Evolutionary conservation across 2,329 filamentous ascomycete species (phyloP).

Genomic region (Trichoderma sp.): DNA sequence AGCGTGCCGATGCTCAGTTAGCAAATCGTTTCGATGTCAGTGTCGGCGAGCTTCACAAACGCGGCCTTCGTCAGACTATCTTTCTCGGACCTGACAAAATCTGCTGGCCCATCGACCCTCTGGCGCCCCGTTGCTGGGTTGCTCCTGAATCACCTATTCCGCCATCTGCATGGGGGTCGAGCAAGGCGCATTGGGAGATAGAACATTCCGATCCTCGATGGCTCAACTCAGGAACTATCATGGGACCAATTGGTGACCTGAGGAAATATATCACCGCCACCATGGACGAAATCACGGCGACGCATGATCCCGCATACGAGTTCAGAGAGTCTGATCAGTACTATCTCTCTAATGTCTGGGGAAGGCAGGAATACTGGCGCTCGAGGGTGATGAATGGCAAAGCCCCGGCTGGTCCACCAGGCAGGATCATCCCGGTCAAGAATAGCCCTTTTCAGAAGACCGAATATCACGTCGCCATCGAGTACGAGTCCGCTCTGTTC

Average conservation of each 20-base stretch:
- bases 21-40: slow-evolving; percentile 46
- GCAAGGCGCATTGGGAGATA: slow-evolving; percentile 33
- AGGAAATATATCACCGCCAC: slow-evolving; percentile 28
- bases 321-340: slow-evolving; percentile 42
- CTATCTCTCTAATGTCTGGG: slow-evolving; percentile 43
- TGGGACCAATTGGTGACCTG: slow-evolving; percentile 38
- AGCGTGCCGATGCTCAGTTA: slow-evolving; percentile 52
- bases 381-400: slow-evolving; percentile 28
- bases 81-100: slow-evolving; percentile 47
- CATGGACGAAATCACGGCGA: slow-evolving; percentile 32
- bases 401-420: slow-evolving; percentile 21
- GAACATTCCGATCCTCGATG: slow-evolving; percentile 37
- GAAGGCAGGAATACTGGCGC: slow-evolving; percentile 42
- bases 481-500: slow-evolving; percentile 41
- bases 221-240: slow-evolving; percentile 47
- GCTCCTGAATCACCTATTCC: slow-evolving; percentile 37
- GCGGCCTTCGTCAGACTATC: slow-evolving; percentile 38
- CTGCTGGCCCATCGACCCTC: slow-evolving; percentile 39
- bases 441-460: slow-evolving; percentile 23
- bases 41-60: slow-evolving; percentile 30
- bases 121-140: slow-evolving; percentile 40
- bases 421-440: slow-evolving; percentile 26
- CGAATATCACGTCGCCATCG: slow-evolving; percentile 39
- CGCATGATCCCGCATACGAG: slow-evolving; percentile 33
- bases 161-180: slow-evolving; percentile 35